Evolutionary conservation across 345 rosid genomes (phyloP).

Genomic region (Brassica juncea): DNA sequence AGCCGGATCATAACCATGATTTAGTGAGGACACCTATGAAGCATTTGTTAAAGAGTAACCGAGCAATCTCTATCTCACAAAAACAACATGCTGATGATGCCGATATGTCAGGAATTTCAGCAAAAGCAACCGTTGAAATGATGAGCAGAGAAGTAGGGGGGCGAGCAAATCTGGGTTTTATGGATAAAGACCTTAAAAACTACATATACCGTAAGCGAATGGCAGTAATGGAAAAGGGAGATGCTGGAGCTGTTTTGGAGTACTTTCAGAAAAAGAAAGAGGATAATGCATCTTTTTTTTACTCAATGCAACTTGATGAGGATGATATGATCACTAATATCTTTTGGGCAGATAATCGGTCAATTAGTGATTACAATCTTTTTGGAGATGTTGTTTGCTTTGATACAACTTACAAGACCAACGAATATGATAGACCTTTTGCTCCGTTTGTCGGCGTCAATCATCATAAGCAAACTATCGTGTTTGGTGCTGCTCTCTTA

Average conservation of each 20-base stretch:
- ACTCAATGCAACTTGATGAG: neutral
- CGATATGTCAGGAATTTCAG: constrained; percentile 2
- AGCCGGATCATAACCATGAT: neutral
- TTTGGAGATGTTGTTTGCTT: neutral
- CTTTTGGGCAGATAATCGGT: neutral
- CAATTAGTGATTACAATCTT: neutral
- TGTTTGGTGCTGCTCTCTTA: constrained; percentile 10
- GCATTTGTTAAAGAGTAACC: neutral
- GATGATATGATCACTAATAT: neutral
- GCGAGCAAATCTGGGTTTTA: neutral
- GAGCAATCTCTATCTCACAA: neutral
- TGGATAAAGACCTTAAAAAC: neutral
- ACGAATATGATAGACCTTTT: neutral
- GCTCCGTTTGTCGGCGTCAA: neutral
- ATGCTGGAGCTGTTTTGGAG: too few species aligned
- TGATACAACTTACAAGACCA: neutral
- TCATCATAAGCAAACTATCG: neutral
- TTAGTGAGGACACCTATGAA: too few species aligned
- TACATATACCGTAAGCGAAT: neutral
- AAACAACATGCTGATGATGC: neutral
- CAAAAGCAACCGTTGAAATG: constrained; percentile 14
- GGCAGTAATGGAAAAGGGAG: neutral
- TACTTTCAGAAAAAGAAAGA: neutral
- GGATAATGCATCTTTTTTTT: neutral
- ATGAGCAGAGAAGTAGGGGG: neutral